Evolutionary conservation across 2,329 filamentous ascomycete genomes (phyloP), one percentile per base, ranked within the genome.

Genomic region (Verticillium nubilum): DNA sequence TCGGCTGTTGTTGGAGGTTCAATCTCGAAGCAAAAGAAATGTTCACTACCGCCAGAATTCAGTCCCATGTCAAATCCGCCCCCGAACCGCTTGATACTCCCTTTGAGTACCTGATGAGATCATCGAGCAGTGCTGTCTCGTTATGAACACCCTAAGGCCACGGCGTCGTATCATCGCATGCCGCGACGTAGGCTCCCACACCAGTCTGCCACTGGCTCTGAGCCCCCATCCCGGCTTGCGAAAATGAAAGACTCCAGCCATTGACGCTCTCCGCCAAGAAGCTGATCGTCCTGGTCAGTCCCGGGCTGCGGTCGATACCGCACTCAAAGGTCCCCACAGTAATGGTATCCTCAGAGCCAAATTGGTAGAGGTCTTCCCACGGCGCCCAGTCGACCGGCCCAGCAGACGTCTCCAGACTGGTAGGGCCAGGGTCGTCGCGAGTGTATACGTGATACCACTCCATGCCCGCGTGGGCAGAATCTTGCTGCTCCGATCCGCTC

Each of bases 371-470:
- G 12, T n/a, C n/a, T 2, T 52, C 42, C n/a, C 28, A 23, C 1
- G 42, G 27, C 17, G 50, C 56, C 56, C 56, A 58, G 29, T 31
- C 19, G 17, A 37, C 54, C 3, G 25, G 54, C 25, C 33, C 33
- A 9, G 19, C 19, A n/a, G 6, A 10, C 1, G 42, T 12, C n/a
- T 12, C 19, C 5, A 1, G n/a, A 19, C n/a, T 2, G n/a, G 19
- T 6, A 25, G 42, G 7, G n/a, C 4, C n/a, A 3, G 9, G 6
- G 5, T 26, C 52, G 35, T 56, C 27, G 5, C 37, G 23, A 26
- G 50, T 47, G 56, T 52, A 58, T 26, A 58, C 56, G 27, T 52
- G 56, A 12, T n/a, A 52, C 23, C 35, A 58, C 15, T 26, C n/a
- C 56, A 53, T 58, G 26, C 56, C 56, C 19, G 25, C 26, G n/a